Evolutionary conservation across 202 grass and related monocot genomes (phyloP).

Genomic region (Schoenoplectus tabernaemontani): DNA sequence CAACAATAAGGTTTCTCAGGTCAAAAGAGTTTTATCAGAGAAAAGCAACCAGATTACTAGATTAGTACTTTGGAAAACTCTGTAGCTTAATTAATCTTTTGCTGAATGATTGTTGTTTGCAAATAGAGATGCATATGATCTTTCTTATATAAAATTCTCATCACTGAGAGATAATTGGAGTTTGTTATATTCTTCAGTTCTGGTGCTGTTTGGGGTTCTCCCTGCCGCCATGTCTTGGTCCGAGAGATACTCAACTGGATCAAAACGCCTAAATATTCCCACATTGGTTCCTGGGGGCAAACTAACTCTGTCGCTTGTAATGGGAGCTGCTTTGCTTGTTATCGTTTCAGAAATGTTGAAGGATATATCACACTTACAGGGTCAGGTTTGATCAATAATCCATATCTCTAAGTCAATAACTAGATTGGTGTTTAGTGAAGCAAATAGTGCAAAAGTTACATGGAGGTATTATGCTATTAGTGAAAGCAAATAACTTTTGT

Average conservation of each 20-base stretch:
- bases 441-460: not conserved
- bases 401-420: not conserved
- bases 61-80: not conserved
- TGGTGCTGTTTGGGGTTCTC: slow-evolving; percentile 83
- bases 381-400: slow-evolving; percentile 27
- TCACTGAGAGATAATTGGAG: not conserved
- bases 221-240: slow-evolving; percentile 96
- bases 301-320: slow-evolving; percentile 43
- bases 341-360: slow-evolving; percentile 73
- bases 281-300: slow-evolving; percentile 69
- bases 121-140: not conserved
- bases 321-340: slow-evolving; percentile 51
- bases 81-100: not conserved
- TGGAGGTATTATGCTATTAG: not conserved
- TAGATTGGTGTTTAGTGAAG: not conserved
- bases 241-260: slow-evolving; percentile 61
- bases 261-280: slow-evolving; percentile 36
- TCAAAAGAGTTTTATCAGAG: not conserved
- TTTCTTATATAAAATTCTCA: not conserved
- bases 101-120: not conserved
- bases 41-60: not conserved
- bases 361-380: slow-evolving; percentile 49
- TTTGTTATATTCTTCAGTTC: slow-evolving; percentile 43
- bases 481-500: too few relatives aligned
- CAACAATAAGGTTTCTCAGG: not conserved